Evolutionary conservation across 805 yeast species (phyloP), one percentile per base, ranked within the genome.

Genomic region (Lipomyces mesembrius): DNA sequence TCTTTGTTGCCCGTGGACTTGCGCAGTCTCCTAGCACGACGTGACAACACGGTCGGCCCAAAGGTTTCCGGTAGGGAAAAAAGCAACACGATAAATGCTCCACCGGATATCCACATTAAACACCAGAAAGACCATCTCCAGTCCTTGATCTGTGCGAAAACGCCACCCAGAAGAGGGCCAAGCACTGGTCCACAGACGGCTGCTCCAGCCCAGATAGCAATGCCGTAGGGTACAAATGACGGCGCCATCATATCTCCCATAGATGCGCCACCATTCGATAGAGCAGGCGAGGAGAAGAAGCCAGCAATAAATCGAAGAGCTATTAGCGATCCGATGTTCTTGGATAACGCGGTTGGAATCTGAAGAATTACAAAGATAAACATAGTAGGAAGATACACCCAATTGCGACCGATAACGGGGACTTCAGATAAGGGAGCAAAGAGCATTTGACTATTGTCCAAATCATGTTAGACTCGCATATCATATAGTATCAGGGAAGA

Each of bases 371-470:
- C 75, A 66, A 83, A 86, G 2, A 84, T 59, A 64, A 82, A 77
- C 32, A 85, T 74, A 0, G 87, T 80, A 20, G 77, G 59, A 46
- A 82, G 77, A 72, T 87, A 87, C 57, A 85, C 79, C 60, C 79
- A 77, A 61, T 82, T 83, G 70, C 90, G 79, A 14, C 90, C 90
- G 59, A 84, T 72, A 2, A 75, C 74, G 2, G 86, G 83, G 59
- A 84, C 80, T 74, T 87, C 90, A 14, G 87, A 83, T 67, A 87
- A 70, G 2, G 90, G 90, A 0, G 88, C 83, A 62, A 85, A 83
- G 1, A 85, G 68, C 79, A 87, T 78, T 1, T 89, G 89, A 0
- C 89, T 89, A 25, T 43, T 43, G 86, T 85, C 0, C 83, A 52
- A 25, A 25, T n/a, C 32, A 52, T 25, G 55, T 52, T 52, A 52